phyloP scores from a whole-genome alignment of 75 land plant genomes.

The Sequoiadendron giganteum region DNA sequence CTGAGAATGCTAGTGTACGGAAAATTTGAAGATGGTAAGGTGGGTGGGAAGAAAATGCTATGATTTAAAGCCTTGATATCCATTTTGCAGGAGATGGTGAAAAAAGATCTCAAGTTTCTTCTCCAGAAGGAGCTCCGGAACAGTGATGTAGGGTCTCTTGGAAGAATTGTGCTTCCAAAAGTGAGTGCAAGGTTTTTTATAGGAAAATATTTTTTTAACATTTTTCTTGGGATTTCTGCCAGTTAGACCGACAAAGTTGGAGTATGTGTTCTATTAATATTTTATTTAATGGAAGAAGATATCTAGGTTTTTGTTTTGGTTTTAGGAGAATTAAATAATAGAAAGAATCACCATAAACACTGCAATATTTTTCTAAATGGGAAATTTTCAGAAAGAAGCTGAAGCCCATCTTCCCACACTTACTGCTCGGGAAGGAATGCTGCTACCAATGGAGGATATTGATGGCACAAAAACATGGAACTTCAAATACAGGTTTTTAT shows the following conservation, averaged over 20 bases:
- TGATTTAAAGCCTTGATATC: neutral
- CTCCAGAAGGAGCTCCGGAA: conserved; percentile 76
- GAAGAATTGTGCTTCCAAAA: conserved; percentile 89
- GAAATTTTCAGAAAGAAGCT: conserved; percentile 50
- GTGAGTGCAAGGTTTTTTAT: conserved; percentile 19
- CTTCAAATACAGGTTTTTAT: conserved; percentile 55
- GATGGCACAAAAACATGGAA: conserved; percentile 46
- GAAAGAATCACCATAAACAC: neutral
- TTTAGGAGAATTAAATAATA: neutral
- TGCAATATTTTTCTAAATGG: neutral
- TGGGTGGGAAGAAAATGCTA: neutral
- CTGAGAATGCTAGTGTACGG: neutral
- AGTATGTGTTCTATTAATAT: no score
- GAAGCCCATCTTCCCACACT: conserved; percentile 64
- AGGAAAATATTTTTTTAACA: no score
- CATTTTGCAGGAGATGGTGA: neutral
- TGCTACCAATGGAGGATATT: conserved; percentile 51
- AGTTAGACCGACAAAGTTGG: no score
- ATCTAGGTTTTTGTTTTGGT: neutral
- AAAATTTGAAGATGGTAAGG: neutral
- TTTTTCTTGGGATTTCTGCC: no score
- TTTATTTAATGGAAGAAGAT: no score
- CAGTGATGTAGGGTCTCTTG: conserved; percentile 76
- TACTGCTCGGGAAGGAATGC: conserved; percentile 50
- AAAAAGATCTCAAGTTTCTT: conserved; percentile 42